These are phyloP conservation scores for Phytophthora ramorum DNA, from an alignment of 352 stramenopile species.

Conservation along the genomic window DNA sequence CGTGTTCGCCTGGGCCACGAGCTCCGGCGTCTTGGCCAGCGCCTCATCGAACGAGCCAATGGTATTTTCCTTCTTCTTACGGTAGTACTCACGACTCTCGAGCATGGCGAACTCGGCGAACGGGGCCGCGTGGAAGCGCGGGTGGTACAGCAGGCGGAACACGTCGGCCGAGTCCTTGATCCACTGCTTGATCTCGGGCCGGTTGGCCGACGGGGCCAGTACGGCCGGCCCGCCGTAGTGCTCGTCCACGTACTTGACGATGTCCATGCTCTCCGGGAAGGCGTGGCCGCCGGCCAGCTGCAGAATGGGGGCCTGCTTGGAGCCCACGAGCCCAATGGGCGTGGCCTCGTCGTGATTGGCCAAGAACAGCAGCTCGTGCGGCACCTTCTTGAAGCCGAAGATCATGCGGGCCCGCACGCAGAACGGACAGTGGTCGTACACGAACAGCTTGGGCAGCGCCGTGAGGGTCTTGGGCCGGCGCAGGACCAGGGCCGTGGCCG, in stretches of 20 bases:
- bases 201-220: slow-evolving; percentile 38
- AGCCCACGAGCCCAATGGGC: slow-evolving; percentile 53
- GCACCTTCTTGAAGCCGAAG: slow-evolving; percentile 60
- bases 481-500: slow-evolving; percentile 21
- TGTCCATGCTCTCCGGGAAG: slow-evolving; percentile 68
- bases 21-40: slow-evolving; percentile 51
- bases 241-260: slow-evolving; percentile 66
- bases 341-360: slow-evolving; percentile 66
- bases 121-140: slow-evolving; percentile 51
- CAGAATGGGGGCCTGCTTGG: slow-evolving; percentile 63
- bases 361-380: slow-evolving; percentile 50
- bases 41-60: slow-evolving; percentile 48
- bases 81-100: slow-evolving; percentile 62
- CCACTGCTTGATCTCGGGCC: slow-evolving; percentile 57
- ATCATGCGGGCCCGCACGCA: slow-evolving; percentile 63
- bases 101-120: slow-evolving; percentile 58
- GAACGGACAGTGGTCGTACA: slow-evolving; percentile 71
- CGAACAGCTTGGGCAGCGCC: slow-evolving; percentile 50
- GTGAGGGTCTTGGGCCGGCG: slow-evolving; percentile 14
- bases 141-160: slow-evolving; percentile 52
- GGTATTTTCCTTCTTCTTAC: slow-evolving; percentile 56
- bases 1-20: slow-evolving; percentile 49
- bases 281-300: slow-evolving; percentile 47
- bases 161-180: slow-evolving; percentile 43
- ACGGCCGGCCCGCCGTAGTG: slow-evolving; percentile 50